These are phyloP conservation scores for Coemansia sp. DNA, from an alignment of 192 early-diverging fungal genomes.

Conservation along the genomic window DNA sequence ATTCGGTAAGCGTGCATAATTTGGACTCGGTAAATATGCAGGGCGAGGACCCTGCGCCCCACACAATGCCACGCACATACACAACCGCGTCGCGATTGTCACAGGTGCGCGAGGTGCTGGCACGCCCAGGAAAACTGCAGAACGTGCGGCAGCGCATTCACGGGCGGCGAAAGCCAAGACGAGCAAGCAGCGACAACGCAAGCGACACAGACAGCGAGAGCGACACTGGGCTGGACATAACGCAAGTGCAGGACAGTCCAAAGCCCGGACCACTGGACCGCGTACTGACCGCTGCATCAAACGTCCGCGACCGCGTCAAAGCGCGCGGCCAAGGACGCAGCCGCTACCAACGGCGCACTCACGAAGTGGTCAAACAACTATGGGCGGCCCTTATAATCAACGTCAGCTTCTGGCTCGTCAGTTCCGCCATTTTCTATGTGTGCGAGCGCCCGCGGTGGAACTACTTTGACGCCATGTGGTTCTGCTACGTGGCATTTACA, in stretches of 20 bases:
- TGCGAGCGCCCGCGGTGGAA: conserved; percentile 31
- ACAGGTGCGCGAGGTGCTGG: conserved; percentile 24
- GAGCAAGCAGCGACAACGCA: neutral
- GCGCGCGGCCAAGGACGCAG: neutral
- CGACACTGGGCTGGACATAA: conserved; percentile 12
- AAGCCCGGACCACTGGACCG: conserved; percentile 9
- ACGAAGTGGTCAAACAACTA: conserved; percentile 38
- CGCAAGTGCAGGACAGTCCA: conserved; percentile 1
- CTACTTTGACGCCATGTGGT: conserved; percentile 55
- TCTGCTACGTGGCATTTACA: conserved; percentile 56
- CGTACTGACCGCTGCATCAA: conserved; percentile 19
- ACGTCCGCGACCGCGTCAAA: conserved; percentile 17
- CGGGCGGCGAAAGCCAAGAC: neutral
- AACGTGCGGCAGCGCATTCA: conserved; percentile 23
- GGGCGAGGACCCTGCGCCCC: conserved; percentile 9
- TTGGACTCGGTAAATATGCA: neutral
- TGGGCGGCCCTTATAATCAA: conserved; percentile 36
- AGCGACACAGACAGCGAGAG: conserved; percentile 6
- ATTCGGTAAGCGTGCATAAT: neutral
- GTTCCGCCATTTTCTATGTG: conserved; percentile 42
- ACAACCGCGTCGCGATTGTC: conserved; percentile 37
- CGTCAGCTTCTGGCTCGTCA: conserved; percentile 44
- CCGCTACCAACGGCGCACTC: neutral
- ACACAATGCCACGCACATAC: conserved; percentile 31
- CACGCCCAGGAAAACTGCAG: conserved; percentile 9